phyloP scores from a whole-genome alignment of 495 filamentous ascomycete species.

The Talaromyces stipitatus region DNA sequence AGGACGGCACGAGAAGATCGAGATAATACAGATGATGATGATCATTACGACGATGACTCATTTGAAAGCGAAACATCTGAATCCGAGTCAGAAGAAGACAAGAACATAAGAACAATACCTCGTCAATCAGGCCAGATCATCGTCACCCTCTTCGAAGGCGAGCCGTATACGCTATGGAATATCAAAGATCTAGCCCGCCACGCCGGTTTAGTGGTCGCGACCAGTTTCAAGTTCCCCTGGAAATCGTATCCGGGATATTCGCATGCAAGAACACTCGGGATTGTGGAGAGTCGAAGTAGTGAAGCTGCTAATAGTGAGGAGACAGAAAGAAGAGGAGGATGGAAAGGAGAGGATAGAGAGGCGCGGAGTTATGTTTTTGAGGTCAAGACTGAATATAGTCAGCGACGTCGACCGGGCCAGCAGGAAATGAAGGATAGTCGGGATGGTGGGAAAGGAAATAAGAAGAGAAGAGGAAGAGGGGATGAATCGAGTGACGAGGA shows the following conservation, averaged over 20 bases:
- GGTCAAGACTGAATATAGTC: conserved; percentile 26
- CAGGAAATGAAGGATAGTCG: neutral
- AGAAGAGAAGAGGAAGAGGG: neutral
- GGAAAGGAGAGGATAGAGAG: conserved; percentile 72
- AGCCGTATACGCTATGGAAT: conserved; percentile 95
- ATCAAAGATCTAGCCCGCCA: conserved; percentile 77
- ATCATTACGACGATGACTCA: conserved; percentile 7
- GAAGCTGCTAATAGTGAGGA: conserved; percentile 16
- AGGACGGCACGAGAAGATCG: conserved; percentile 18
- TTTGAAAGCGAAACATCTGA: neutral
- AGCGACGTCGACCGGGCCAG: neutral
- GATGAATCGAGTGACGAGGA: conserved; percentile 4
- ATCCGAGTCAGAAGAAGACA: neutral
- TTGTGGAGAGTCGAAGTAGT: conserved; percentile 46
- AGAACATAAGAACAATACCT: conserved; percentile 10
- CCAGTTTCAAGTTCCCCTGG: conserved; percentile 72
- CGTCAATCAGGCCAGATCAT: conserved; percentile 56
- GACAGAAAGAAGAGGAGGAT: conserved; percentile 44
- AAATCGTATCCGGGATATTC: conserved; percentile 74
- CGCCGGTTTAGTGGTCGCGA: conserved; percentile 62
- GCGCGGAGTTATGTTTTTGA: conserved; percentile 77
- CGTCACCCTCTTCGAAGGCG: conserved; percentile 83
- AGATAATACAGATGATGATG: conserved; percentile 11
- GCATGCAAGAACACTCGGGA: conserved; percentile 82
- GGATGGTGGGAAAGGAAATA: neutral